Evolutionary conservation across 108 stramenopile genomes (phyloP).

Genomic region (Cylindrotheca fusiformis): DNA sequence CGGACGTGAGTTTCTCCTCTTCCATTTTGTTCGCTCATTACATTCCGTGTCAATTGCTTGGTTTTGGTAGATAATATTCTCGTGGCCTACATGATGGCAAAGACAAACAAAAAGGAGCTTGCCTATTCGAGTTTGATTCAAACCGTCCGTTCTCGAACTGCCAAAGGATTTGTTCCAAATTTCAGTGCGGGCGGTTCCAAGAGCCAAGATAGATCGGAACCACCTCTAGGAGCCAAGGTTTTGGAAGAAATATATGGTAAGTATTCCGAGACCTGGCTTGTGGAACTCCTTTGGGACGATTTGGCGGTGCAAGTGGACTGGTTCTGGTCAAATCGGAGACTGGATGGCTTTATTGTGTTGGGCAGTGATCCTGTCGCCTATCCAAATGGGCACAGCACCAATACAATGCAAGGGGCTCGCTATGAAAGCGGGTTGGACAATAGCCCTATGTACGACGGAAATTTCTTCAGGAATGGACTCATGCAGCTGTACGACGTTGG

Average conservation of each 20-base stretch:
- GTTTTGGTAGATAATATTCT: constrained; percentile 1
- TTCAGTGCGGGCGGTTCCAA: constrained; percentile 19
- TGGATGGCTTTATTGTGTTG: constrained; percentile 20
- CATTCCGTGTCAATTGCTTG: no score
- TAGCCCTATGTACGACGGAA: constrained; percentile 34
- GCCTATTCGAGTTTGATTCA: constrained; percentile 24
- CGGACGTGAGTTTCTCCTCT: no score
- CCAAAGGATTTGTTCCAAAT: constrained; percentile 28
- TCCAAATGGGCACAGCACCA: constrained; percentile 1
- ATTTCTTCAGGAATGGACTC: constrained; percentile 17
- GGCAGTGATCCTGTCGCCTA: constrained; percentile 12
- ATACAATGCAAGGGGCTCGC: constrained; percentile 26
- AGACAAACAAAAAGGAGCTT: background rate
- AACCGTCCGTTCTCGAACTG: constrained; percentile 22
- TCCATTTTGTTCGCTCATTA: no score
- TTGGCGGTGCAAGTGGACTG: constrained; percentile 20
- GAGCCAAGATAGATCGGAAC: constrained; percentile 28
- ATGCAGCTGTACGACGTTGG: constrained; percentile 34
- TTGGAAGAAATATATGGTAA: constrained; percentile 22
- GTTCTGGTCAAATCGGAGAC: constrained; percentile 16
- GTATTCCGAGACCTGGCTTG: constrained; percentile 25
- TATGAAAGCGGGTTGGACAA: constrained; percentile 34
- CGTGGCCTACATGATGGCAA: background rate
- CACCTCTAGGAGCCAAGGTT: constrained; percentile 34
- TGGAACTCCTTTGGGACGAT: constrained; percentile 31